Conservation (phyloP, 192 early-diverging fungal species). For the Lobulomyces angularis region DNA sequence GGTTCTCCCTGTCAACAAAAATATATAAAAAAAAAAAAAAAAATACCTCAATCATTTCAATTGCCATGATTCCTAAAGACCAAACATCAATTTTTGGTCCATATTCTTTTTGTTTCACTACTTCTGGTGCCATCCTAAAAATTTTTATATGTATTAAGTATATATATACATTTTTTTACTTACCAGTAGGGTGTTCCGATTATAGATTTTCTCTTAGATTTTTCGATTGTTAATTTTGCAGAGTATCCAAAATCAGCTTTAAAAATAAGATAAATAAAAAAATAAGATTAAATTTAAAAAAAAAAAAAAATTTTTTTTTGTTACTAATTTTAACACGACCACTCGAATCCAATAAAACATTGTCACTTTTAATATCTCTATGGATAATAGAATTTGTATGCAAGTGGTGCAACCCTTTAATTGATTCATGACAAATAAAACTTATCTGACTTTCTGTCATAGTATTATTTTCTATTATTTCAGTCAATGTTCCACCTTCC, state of each 20-base stretch:
- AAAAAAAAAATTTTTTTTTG: background rate
- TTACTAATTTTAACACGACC: constrained; percentile 15
- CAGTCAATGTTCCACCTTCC: constrained; percentile 1
- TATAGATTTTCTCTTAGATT: constrained; percentile 1
- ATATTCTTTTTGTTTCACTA: constrained; percentile 66
- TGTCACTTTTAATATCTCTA: constrained; percentile 4
- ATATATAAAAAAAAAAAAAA: too few species aligned
- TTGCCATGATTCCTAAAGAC: constrained; percentile 75
- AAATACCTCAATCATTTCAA: constrained; percentile 71
- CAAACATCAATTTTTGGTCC: constrained; percentile 76
- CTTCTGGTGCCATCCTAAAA: constrained; percentile 81
- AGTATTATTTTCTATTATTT: background rate
- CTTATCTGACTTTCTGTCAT: constrained; percentile 1
- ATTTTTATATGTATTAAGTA: too few species aligned
- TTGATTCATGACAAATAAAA: background rate
- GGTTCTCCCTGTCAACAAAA: constrained; percentile 4
- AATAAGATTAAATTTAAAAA: too few species aligned
- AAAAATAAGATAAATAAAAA: background rate
- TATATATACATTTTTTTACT: too few species aligned
- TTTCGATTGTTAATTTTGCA: constrained; percentile 1
- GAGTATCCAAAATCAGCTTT: constrained; percentile 3
- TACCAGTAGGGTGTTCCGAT: constrained; percentile 1
- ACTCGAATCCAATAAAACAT: background rate
- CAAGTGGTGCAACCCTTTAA: background rate
- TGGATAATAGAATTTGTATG: background rate